These are phyloP conservation scores for Pistacia integerrima DNA, from an alignment of 345 rosid species.

Conservation along the genomic window DNA sequence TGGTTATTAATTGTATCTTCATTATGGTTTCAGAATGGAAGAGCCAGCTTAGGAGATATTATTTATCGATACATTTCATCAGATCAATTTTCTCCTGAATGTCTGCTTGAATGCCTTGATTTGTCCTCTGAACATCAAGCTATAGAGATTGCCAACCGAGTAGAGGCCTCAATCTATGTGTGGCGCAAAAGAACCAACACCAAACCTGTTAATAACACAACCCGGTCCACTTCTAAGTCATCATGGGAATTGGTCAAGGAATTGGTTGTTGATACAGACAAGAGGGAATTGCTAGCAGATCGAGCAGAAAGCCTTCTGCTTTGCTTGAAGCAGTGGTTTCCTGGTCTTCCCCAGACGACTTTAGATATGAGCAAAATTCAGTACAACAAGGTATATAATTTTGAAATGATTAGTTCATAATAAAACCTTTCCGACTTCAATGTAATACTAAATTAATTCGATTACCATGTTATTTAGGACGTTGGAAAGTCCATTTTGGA, in stretches of 20 bases:
- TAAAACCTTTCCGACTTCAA: not conserved
- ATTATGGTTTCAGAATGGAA: constrained; percentile 72
- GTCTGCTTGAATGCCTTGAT: constrained; percentile 87
- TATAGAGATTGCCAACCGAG: constrained; percentile 86
- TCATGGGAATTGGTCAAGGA: constrained; percentile 97
- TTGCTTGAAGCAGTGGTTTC: constrained; percentile 86
- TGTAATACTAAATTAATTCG: not conserved
- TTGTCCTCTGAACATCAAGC: constrained; percentile 95
- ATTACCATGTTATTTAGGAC: constrained; percentile 46
- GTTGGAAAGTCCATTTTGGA: constrained; percentile 93
- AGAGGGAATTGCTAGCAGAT: constrained; percentile 81
- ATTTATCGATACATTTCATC: constrained; percentile 81
- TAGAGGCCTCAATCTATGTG: constrained; percentile 73
- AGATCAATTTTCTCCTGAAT: constrained; percentile 85
- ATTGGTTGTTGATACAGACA: constrained; percentile 81
- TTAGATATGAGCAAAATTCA: constrained; percentile 97
- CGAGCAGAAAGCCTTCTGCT: constrained; percentile 86
- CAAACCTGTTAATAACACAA: constrained; percentile 46
- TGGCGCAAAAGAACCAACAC: constrained; percentile 68
- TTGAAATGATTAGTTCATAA: not conserved
- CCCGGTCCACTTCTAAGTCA: constrained; percentile 57
- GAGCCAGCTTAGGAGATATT: constrained; percentile 79
- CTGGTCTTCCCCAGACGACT: constrained; percentile 91
- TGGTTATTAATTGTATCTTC: constrained; percentile 5
- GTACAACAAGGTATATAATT: constrained; percentile 65